Conservation (phyloP, 1,139 yeast species). For the Scheffersomyces titani region DNA sequence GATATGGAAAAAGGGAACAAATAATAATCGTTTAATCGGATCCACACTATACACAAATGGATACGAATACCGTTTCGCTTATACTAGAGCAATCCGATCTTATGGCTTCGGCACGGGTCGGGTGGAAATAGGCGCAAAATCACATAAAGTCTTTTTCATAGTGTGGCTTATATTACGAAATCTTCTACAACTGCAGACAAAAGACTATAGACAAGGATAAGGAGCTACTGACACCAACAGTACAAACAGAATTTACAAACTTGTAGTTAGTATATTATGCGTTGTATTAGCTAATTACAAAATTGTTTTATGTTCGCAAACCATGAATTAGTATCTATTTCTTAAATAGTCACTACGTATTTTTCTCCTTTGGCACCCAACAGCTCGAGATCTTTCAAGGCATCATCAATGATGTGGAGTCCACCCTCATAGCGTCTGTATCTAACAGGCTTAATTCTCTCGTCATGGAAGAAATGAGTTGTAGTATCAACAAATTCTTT, state of each 20-base stretch:
- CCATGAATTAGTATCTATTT: not conserved
- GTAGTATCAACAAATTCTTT: constrained; percentile 33
- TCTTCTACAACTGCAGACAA: not conserved
- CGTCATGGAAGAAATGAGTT: constrained; percentile 24
- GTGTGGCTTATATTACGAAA: not conserved
- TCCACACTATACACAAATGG: not conserved
- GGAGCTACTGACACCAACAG: not conserved
- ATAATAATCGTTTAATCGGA: not conserved
- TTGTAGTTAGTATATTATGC: no score
- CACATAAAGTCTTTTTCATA: not conserved
- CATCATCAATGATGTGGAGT: constrained; percentile 30
- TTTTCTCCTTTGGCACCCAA: constrained; percentile 46
- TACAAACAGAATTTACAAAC: not conserved
- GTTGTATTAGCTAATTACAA: no score
- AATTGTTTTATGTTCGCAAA: not conserved
- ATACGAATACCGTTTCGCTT: not conserved
- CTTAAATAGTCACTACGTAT: constrained; percentile 30
- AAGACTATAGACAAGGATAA: not conserved
- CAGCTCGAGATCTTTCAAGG: constrained; percentile 37
- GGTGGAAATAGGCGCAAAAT: constrained; percentile 1
- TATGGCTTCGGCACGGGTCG: constrained; percentile 6
- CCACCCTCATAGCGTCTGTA: constrained; percentile 36
- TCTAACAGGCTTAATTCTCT: constrained; percentile 31
- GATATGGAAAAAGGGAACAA: not conserved
- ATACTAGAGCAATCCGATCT: not conserved